Percentiles rank a stretch among this genome's conserved stretches.
Conservation (phyloP, 306 rosid genomes). For the Dalbergia cultrata region DNA sequence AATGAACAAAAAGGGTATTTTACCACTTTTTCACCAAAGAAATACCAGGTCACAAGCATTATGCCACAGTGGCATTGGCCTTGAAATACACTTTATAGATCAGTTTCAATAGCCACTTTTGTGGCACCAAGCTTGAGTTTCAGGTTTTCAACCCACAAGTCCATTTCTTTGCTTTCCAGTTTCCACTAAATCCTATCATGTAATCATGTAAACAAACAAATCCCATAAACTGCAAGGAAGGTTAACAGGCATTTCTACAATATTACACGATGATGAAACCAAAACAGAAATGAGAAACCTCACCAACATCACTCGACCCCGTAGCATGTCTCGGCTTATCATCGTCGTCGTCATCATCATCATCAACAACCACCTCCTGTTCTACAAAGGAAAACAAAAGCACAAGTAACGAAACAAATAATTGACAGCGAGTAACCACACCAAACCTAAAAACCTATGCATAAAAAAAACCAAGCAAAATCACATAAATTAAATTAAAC, state of each 20-base stretch:
- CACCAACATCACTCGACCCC: constrained; percentile 54
- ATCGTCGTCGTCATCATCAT: constrained; percentile 27
- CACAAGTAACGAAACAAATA: constrained; percentile 35
- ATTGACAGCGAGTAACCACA: neutral
- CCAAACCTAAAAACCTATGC: constrained; percentile 6
- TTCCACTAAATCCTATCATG: neutral
- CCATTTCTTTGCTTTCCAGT: constrained; percentile 6
- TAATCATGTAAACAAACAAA: constrained; percentile 10
- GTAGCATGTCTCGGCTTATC: constrained; percentile 48
- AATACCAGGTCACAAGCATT: neutral
- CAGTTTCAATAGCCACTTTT: constrained; percentile 9
- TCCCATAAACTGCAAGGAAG: constrained; percentile 3
- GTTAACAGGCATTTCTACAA: neutral
- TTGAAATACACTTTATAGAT: neutral
- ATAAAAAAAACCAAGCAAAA: constrained; percentile 5
- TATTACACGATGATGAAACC: constrained; percentile 6
- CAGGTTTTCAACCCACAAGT: neutral
- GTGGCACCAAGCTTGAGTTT: constrained; percentile 10
- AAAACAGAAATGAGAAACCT: constrained; percentile 43
- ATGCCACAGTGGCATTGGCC: constrained; percentile 21
- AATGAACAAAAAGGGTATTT: constrained; percentile 29
- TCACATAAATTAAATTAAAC: neutral
- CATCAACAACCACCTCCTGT: constrained; percentile 63
- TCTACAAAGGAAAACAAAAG: constrained; percentile 50
- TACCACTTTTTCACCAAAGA: constrained; percentile 10